Evolutionary conservation across 257 asterid species (phyloP), one percentile per base, ranked within the genome.

Genomic region (Solanum verrucosum): DNA sequence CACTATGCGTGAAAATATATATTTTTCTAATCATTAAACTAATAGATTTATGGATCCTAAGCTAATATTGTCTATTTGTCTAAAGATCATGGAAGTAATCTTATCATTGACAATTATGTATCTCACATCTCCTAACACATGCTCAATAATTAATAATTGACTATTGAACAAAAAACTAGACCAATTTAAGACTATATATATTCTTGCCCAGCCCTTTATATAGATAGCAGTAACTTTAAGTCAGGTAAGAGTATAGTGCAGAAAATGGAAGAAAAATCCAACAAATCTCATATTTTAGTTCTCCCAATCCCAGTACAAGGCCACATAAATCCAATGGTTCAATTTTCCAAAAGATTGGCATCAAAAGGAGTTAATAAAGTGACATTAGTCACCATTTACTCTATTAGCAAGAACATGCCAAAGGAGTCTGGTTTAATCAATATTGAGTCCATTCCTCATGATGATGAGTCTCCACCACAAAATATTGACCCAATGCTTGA

Each of bases 251-350:
- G 15, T 25, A 77, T 42, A 44, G 16, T 44, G n/a, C 5, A 44
- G 9, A 46, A 81, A 70, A 85, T 85, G 87, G 84, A 38, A 6
- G 81, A 85, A 74, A 85, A 42, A 23, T 16, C 33, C 86, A 33
- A 6, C 18, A 84, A 72, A 29, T 23, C 25, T 70, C 90, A 91
- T 85, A 68, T 92, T 35, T 63, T 92, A 4, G 91, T 93, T 14
- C 56, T 94, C 67, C 95, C 96, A 63, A 86, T 25, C 14, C 96
- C 96, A 1, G 81, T 60, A 21, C 96, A 93, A 84, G 96, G 98
- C 87, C 98, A 94, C 92, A 82, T 92, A 21, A 94, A 93, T 21
- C 98, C 95, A 0, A 65, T 91, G 42, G 52, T 94, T 29, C 93
- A 92, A 23, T 89, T 94, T 18, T 91, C 94, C 29, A 94, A 92